Evolutionary conservation across 106 monocot species (phyloP).

Genomic region (Hemerocallis citrina): DNA sequence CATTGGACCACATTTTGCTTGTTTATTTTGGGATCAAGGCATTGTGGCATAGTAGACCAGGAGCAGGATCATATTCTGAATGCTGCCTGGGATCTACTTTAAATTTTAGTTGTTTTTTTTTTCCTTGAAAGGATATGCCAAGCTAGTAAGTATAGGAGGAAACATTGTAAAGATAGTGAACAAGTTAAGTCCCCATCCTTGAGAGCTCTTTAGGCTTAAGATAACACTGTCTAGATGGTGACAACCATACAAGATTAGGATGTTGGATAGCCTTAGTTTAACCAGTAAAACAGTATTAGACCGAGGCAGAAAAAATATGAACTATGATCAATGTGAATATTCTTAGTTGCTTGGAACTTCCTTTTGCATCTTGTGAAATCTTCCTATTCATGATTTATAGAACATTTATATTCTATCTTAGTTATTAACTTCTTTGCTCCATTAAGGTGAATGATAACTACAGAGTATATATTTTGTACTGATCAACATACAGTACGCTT

Average conservation of each 20-base stretch:
- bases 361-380: neutral
- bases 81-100: neutral
- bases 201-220: too few relatives aligned
- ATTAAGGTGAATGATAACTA: too few relatives aligned
- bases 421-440: neutral
- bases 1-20: neutral
- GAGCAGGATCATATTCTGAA: too few relatives aligned
- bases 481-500: too few relatives aligned
- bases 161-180: neutral
- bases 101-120: neutral
- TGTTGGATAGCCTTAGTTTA: neutral
- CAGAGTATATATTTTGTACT: too few relatives aligned
- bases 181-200: neutral
- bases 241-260: neutral
- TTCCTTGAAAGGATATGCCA: neutral
- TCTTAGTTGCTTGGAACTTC: too few relatives aligned
- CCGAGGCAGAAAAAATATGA: neutral
- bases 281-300: neutral
- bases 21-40: neutral
- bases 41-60: neutral
- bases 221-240: neutral
- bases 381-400: neutral
- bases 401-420: neutral
- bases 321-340: neutral
- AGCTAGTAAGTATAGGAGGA: too few relatives aligned